Percentiles rank a stretch among this genome's conserved stretches.
Evolutionary conservation across 345 rosid species (phyloP).

Genomic region (Citropsis articulata): DNA sequence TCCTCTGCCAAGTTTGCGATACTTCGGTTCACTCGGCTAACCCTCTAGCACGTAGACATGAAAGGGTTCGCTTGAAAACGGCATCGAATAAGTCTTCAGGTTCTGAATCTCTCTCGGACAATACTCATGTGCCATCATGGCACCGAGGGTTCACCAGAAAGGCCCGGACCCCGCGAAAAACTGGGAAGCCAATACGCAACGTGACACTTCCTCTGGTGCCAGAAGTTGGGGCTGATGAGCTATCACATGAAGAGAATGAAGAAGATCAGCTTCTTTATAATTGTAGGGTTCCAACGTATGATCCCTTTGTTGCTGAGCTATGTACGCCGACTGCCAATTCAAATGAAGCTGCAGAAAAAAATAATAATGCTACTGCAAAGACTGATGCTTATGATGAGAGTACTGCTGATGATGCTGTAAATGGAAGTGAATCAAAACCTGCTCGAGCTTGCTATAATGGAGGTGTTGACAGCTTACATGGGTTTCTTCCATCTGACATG

Average conservation of each 20-base stretch:
- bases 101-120: not conserved
- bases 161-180: slow-evolving; percentile 68
- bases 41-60: slow-evolving; percentile 76
- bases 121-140: slow-evolving; percentile 51
- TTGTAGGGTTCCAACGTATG: slow-evolving; percentile 82
- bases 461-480: slow-evolving; percentile 33
- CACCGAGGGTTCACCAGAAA: slow-evolving; percentile 76
- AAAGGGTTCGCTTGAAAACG: slow-evolving; percentile 71
- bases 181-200: slow-evolving; percentile 12
- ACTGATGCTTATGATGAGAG: not conserved
- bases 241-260: slow-evolving; percentile 49
- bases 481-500: slow-evolving; percentile 69
- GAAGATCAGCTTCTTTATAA: slow-evolving; percentile 80
- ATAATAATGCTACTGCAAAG: not conserved
- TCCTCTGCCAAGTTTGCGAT: slow-evolving; percentile 90
- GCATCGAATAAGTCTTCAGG: slow-evolving; percentile 39
- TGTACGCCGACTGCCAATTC: slow-evolving; percentile 34
- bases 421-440: slow-evolving; percentile 21
- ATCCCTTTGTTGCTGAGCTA: slow-evolving; percentile 54
- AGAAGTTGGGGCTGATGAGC: slow-evolving; percentile 65
- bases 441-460: not conserved
- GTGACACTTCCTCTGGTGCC: slow-evolving; percentile 54
- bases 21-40: slow-evolving; percentile 85
- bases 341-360: slow-evolving; percentile 14
- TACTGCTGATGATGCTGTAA: not conserved